A percentile compares a stretch with the other conserved stretches of the same genome.
phyloP scores from a whole-genome alignment of 768 basidiomycete genomes.

The Butyriboletus loyo region DNA sequence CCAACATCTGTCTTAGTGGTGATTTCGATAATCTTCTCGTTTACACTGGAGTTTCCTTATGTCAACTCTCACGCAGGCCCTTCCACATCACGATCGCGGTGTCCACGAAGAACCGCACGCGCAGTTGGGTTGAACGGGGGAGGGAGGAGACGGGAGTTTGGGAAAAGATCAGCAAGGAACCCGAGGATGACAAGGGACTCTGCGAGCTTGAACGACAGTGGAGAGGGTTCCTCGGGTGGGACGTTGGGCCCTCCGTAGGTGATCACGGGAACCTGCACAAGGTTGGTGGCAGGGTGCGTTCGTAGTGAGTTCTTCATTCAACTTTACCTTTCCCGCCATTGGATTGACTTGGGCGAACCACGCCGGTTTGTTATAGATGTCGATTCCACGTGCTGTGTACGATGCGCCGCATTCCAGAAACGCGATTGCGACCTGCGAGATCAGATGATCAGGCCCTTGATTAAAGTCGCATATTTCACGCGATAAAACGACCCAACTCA shows the following conservation, averaged over 20 bases:
- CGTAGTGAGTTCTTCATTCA: neutral
- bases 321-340: conserved; percentile 50
- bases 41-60: conserved; percentile 22
- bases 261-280: conserved; percentile 50
- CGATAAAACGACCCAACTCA: conserved; percentile 14
- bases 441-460: neutral
- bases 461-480: conserved; percentile 15
- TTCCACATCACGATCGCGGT: conserved; percentile 34
- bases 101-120: conserved; percentile 65
- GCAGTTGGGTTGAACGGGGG: conserved; percentile 41
- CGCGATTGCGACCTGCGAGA: conserved; percentile 52
- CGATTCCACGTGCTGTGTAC: conserved; percentile 51
- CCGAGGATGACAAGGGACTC: conserved; percentile 65
- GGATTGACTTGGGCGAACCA: conserved; percentile 69
- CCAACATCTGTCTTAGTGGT: conserved; percentile 48
- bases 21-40: conserved; percentile 34
- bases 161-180: conserved; percentile 60
- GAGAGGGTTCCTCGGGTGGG: conserved; percentile 53
- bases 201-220: conserved; percentile 55
- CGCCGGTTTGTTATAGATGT: conserved; percentile 59
- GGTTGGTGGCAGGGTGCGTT: neutral
- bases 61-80: neutral
- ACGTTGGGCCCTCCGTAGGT: conserved; percentile 56
- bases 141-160: conserved; percentile 46
- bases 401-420: conserved; percentile 50